A percentile compares a stretch with the other conserved stretches of the same genome.
Evolutionary conservation across 2,329 filamentous ascomycete genomes (phyloP).

Genomic region (Fusarium ramigenum): DNA sequence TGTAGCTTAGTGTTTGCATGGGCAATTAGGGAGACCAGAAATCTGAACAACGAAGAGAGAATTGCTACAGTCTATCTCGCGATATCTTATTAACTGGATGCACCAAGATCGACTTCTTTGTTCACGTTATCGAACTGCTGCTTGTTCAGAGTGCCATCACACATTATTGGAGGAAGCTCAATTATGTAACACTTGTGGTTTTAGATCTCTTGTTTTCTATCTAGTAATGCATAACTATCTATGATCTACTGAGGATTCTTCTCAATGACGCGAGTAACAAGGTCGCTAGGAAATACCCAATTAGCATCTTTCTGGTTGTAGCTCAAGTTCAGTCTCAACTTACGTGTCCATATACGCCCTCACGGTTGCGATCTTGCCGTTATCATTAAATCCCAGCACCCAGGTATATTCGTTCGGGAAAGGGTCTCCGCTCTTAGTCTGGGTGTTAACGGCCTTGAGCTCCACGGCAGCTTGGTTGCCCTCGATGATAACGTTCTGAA

Average conservation of each 20-base stretch:
- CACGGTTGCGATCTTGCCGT: not conserved
- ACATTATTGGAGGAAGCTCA: no score
- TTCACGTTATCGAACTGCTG: no score
- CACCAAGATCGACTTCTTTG: no score
- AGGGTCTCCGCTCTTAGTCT: not conserved
- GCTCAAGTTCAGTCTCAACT: not conserved
- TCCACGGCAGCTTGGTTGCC: not conserved
- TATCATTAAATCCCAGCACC: not conserved
- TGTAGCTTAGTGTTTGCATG: no score
- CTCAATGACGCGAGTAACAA: not conserved
- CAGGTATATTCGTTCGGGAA: not conserved
- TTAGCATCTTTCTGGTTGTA: not conserved
- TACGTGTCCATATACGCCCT: constrained; percentile 1
- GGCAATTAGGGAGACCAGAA: no score
- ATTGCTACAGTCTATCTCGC: no score
- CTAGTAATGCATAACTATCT: not conserved
- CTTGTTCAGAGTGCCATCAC: no score
- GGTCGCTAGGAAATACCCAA: not conserved
- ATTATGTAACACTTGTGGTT: no score
- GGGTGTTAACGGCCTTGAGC: not conserved
- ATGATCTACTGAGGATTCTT: not conserved
- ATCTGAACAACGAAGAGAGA: rapidly evolving
- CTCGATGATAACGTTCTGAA: not conserved
- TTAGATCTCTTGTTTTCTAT: not conserved
- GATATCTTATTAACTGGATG: no score